Conservation (phyloP, 1,284 basidiomycete species). For the Rhodotorula sp. region DNA sequence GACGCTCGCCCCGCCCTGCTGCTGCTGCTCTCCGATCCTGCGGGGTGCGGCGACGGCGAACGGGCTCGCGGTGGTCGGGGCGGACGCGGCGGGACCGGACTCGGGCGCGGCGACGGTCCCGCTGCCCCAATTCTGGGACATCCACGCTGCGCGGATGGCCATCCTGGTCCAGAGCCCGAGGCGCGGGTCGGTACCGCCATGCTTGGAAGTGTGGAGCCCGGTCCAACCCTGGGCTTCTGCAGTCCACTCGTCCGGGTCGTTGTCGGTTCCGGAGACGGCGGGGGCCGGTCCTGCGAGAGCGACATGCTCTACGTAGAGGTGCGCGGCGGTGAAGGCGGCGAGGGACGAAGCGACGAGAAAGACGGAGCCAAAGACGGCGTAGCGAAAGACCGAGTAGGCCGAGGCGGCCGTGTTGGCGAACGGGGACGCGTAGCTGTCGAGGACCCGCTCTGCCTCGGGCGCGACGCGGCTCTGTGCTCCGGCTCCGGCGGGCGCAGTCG, state of each 20-base stretch:
- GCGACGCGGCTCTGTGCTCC: background rate
- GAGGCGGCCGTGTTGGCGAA: constrained; percentile 36
- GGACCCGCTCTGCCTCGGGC: constrained; percentile 6
- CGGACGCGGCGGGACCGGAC: background rate
- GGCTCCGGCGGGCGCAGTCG: background rate
- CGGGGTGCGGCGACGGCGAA: constrained; percentile 2
- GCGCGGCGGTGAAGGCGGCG: constrained; percentile 31
- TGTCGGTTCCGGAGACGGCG: constrained; percentile 3
- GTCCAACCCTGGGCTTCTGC: constrained; percentile 42
- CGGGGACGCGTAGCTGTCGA: constrained; percentile 40
- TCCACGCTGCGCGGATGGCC: constrained; percentile 43
- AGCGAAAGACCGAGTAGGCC: constrained; percentile 39
- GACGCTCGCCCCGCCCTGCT: constrained; percentile 12
- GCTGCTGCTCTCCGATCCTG: constrained; percentile 8
- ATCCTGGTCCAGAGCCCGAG: constrained; percentile 38
- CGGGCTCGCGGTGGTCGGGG: background rate
- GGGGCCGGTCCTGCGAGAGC: constrained; percentile 13
- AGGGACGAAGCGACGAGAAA: constrained; percentile 32
- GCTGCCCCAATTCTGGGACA: constrained; percentile 38
- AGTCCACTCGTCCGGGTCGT: constrained; percentile 35
- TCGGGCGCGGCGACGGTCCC: constrained; percentile 22
- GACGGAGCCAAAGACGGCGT: constrained; percentile 39
- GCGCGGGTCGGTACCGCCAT: constrained; percentile 43
- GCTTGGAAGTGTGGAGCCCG: constrained; percentile 31
- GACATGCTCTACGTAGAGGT: constrained; percentile 44